Evolutionary conservation across 352 stramenopile species (phyloP).

Genomic region (Globisporangium uncinulatum): DNA sequence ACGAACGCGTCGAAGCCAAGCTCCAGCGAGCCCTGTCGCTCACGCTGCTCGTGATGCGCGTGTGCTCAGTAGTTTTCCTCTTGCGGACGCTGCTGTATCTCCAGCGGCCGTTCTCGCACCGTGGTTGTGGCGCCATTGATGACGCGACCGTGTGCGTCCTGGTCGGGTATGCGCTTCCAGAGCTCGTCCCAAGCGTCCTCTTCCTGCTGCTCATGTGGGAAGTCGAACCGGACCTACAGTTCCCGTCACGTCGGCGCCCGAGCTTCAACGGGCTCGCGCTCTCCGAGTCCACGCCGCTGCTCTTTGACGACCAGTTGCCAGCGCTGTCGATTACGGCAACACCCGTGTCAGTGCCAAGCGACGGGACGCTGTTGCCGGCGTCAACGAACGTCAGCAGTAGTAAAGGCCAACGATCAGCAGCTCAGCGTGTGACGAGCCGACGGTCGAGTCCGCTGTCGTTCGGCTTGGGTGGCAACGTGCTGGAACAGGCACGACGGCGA

Average conservation of each 20-base stretch:
- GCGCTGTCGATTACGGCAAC: conserved; percentile 33
- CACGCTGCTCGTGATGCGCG: conserved; percentile 64
- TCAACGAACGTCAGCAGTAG: conserved; percentile 3
- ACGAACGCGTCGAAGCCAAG: conserved; percentile 58
- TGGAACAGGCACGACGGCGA: conserved; percentile 28
- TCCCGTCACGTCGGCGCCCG: conserved; percentile 45
- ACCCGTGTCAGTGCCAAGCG: not conserved
- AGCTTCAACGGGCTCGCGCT: conserved; percentile 24
- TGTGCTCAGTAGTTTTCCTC: conserved; percentile 61
- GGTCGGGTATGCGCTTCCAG: conserved; percentile 64
- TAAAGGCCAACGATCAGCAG: not conserved
- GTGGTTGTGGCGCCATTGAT: conserved; percentile 57
- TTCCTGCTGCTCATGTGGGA: conserved; percentile 87
- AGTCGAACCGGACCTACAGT: conserved; percentile 65
- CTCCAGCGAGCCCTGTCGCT: conserved; percentile 72
- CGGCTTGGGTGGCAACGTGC: conserved; percentile 43
- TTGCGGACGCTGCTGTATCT: conserved; percentile 79
- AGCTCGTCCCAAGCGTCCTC: conserved; percentile 65
- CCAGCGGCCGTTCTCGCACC: conserved; percentile 68
- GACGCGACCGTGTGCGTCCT: conserved; percentile 60
- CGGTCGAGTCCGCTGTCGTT: conserved; percentile 62
- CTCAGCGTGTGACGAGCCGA: conserved; percentile 20
- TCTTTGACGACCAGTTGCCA: conserved; percentile 23
- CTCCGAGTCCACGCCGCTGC: conserved; percentile 13
- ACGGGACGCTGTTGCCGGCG: not conserved